Conservation (phyloP, 306 rosid species). For the Rosa rugosa region DNA sequence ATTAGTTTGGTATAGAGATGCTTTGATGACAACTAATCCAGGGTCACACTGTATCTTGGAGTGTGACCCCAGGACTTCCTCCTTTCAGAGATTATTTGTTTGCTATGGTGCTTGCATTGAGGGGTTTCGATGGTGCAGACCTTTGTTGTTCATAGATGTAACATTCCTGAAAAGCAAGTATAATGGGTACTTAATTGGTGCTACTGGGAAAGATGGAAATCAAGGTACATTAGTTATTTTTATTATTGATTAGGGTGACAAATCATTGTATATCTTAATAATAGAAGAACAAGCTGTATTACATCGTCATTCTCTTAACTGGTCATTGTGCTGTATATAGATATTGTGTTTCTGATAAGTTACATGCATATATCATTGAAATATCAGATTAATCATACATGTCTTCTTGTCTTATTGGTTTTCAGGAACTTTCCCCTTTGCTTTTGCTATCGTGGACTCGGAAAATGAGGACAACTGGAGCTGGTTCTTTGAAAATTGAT, state of each 20-base stretch:
- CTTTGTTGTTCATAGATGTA: conserved; percentile 4
- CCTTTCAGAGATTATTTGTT: neutral
- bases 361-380: neutral
- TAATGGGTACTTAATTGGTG: neutral
- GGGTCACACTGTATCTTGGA: no score
- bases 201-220: conserved; percentile 4
- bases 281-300: no score
- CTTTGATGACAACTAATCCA: no score
- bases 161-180: neutral
- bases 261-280: neutral
- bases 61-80: no score
- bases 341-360: neutral
- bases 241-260: neutral
- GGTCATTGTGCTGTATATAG: neutral
- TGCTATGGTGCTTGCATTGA: conserved; percentile 17
- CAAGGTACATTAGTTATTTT: conserved; percentile 2
- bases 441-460: neutral
- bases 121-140: conserved; percentile 1
- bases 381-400: neutral
- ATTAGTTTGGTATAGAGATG: no score
- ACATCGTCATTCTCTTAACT: no score
- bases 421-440: conserved; percentile 1
- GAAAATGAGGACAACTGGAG: conserved; percentile 7
- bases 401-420: neutral
- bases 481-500: conserved; percentile 8